Evolutionary conservation across 495 filamentous ascomycete species (phyloP).

Genomic region (Halenospora varia): DNA sequence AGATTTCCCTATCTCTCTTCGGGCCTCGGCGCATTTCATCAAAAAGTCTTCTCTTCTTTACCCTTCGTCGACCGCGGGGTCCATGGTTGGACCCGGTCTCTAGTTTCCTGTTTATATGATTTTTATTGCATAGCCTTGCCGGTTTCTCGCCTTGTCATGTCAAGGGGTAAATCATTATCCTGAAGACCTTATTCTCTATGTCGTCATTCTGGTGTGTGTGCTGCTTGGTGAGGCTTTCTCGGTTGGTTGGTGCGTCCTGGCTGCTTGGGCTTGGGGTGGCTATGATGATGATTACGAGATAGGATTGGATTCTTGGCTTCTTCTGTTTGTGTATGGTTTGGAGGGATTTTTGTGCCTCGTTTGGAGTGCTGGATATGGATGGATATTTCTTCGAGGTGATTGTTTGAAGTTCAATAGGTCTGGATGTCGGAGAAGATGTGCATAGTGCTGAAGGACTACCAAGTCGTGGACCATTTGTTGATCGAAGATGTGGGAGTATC

Average conservation of each 20-base stretch:
- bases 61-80: conserved; percentile 3
- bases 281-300: conserved; percentile 20
- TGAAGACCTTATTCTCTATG: conserved; percentile 8
- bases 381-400: background rate
- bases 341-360: background rate
- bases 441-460: background rate
- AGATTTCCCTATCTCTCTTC: background rate
- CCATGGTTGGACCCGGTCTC: background rate
- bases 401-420: background rate
- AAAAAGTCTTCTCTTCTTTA: conserved; percentile 10
- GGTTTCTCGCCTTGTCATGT: conserved; percentile 12
- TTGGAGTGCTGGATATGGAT: background rate
- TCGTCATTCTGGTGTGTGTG: background rate
- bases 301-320: background rate
- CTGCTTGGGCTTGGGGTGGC: background rate
- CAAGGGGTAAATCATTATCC: background rate
- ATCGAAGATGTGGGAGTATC: background rate
- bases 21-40: background rate
- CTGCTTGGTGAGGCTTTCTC: conserved; percentile 1
- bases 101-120: conserved; percentile 19
- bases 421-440: background rate
- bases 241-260: background rate
- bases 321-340: background rate
- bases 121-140: conserved; percentile 28
- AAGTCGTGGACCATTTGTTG: background rate